Evolutionary conservation across 257 asterid species (phyloP), one percentile per base, ranked within the genome.

Genomic region (Cinchona pubescens): DNA sequence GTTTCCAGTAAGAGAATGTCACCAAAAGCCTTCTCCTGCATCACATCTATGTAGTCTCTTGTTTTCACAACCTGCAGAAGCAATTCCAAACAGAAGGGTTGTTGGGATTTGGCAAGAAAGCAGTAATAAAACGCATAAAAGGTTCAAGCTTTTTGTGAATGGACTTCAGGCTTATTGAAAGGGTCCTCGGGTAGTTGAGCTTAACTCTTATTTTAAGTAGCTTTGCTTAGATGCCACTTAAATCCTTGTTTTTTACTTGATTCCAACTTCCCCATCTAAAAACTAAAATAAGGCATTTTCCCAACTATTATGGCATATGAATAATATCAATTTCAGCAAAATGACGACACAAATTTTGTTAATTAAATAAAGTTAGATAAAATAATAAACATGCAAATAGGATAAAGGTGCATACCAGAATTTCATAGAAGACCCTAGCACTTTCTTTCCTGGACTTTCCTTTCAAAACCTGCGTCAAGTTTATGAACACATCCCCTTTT

Each of bases 361-460:
- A 61, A 32, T 5, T 15, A 29, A 4, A 45, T n/a, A 68, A 13
- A 2, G 3, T n/a, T 4, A 27, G 12, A 9, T 42, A 45, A 9
- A 2, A 45, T 51, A 4, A 51, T 6, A 51, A 51, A 19, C 27
- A 51, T 21, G 59, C 13, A 5, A 77, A 67, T 19, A 15, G 63
- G 68, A 7, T 51, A 37, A 32, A 66, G 34, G 60, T 16, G 34
- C 13, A 58, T 89, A 94, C 98, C 97, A 94, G 89, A 72, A 87
- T 83, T 83, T 89, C 98, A 66, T 88, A 87, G 86, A 92, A 94
- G 16, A 90, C 77, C 81, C 82, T 80, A 11, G 96, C 92, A 42
- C 96, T 85, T 55, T 85, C 88, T 81, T 74, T 85, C 91, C 86
- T 89, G 34, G 85, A 88, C 84, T 83, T 87, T 59, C 88, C 85